Conservation (phyloP, 441 rosid species). For the Capsella rubella region DNA sequence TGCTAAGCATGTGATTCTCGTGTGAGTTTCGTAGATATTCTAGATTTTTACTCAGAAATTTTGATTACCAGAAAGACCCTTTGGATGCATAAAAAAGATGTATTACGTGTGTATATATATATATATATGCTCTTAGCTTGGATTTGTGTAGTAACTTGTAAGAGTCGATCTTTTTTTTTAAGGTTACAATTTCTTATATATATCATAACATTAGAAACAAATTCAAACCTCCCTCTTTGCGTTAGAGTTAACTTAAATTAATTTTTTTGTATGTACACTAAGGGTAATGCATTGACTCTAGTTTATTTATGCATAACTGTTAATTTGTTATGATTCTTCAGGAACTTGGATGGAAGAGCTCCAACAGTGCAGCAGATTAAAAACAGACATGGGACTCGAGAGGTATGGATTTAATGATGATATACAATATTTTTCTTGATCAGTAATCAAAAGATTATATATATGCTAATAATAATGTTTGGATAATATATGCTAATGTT, state of each 20-base stretch:
- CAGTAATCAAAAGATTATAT: neutral
- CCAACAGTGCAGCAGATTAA: slow-evolving; percentile 35
- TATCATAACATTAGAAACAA: slow-evolving; percentile 8
- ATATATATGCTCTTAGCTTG: neutral
- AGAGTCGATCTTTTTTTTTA: neutral
- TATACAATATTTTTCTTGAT: neutral
- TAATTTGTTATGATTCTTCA: slow-evolving; percentile 13
- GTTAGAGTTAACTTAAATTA: slow-evolving; percentile 25
- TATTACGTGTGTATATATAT: neutral
- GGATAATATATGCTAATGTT: neutral
- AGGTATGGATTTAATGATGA: slow-evolving; percentile 5
- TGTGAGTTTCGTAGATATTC: slow-evolving; percentile 17
- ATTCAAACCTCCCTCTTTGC: slow-evolving; percentile 6
- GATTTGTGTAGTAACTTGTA: neutral
- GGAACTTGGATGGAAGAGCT: slow-evolving; percentile 32
- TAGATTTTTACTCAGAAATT: neutral
- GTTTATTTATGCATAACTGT: slow-evolving; percentile 11
- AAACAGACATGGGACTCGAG: slow-evolving; percentile 33
- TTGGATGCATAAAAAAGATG: neutral
- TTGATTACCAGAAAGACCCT: neutral
- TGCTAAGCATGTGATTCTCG: slow-evolving; percentile 17
- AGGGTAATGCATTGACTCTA: slow-evolving; percentile 18
- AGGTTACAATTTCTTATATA: slow-evolving; percentile 5
- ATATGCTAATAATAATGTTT: too few relatives aligned
- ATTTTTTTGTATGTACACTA: neutral